Evolutionary conservation across 2,329 filamentous ascomycete genomes (phyloP).

Genomic region (Geosmithia flava): DNA sequence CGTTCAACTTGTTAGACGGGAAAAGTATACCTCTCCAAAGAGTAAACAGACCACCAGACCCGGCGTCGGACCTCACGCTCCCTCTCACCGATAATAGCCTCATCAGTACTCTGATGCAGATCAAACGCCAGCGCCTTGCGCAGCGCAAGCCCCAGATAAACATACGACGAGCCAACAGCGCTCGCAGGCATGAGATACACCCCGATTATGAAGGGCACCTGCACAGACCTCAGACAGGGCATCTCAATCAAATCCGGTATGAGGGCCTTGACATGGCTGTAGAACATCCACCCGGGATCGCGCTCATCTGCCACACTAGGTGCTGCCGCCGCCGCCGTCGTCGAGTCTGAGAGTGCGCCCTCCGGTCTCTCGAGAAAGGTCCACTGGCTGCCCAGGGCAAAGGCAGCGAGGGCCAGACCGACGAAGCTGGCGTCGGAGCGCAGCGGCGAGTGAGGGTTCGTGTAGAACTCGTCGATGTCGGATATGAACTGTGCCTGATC

Average conservation of each 20-base stretch:
- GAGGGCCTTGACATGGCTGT: conserved; percentile 13
- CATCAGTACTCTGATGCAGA: conserved; percentile 13
- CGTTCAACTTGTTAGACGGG: no score
- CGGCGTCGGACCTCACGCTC: conserved; percentile 11
- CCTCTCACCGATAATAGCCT: conserved; percentile 6
- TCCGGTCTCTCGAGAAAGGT: conserved; percentile 15
- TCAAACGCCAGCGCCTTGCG: conserved; percentile 15
- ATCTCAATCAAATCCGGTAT: conserved; percentile 20
- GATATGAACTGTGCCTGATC: conserved; percentile 11
- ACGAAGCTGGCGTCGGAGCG: conserved; percentile 12
- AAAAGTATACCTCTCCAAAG: conserved; percentile 11
- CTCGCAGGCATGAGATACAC: conserved; percentile 21
- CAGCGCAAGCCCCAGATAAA: conserved; percentile 16
- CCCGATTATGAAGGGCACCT: conserved; percentile 17
- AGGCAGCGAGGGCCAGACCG: conserved; percentile 12
- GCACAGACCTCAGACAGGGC: conserved; percentile 16
- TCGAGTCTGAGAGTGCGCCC: no score
- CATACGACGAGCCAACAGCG: conserved; percentile 18
- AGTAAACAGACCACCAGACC: conserved; percentile 17
- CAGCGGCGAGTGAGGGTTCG: conserved; percentile 6
- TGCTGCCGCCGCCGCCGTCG: no score
- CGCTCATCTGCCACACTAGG: neutral
- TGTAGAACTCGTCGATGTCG: conserved; percentile 14
- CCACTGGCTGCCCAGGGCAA: conserved; percentile 21
- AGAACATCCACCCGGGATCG: conserved; percentile 18